Base-by-base conservation (phyloP, 441 rosid species). In the Jatropha podagrica region DNA sequence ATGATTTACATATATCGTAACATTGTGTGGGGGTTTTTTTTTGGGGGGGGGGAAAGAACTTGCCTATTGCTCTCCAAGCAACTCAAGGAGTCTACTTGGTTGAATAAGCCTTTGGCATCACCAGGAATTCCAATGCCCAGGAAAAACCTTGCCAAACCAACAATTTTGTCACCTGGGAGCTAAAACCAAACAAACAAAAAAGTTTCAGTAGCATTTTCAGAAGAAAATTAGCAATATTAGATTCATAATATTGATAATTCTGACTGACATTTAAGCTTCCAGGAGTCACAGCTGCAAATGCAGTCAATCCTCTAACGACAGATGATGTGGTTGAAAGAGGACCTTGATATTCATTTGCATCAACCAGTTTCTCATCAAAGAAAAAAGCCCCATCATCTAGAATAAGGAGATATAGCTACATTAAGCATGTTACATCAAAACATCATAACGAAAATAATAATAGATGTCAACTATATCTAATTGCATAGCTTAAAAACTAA, bases 111-210 rank as follows among this genome's bases (percentile, higher is more conserved):
- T 75, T 88, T 89, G 66, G 90, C 86, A 81, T 89, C 97, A 52
- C 97, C 94, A 74, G 96, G 96, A 88, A 88, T 80, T 79, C 96
- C 97, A 79, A 94, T 81, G 74, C 92, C 90, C 44, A 94, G 97
- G 79, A 96, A 84, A 85, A 89, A 92, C 82, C 87, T 94, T 38
- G 97, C 97, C 86, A 96, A 76, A 77, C 98, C 96, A 83, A 94
- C 82, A 69, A 92, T 81, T 79, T 85, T 89, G 76, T 89, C 90
- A 49, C 88, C 86, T 56, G 92, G 89, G 76, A 94, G 87, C 99
- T 96, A 89, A 85, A 72, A 51, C 37, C 61, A 77, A 82, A 87
- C 78, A 26, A 66, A 51, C 77, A 73, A 32, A 66, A 51, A 78
- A 71, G 74, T 2, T 77, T 79, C 74, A 83, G 27, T 78, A 74